These are phyloP conservation scores for Bolboschoenus planiculmis DNA, from an alignment of 176 grass and related monocot genomes.

Conservation along the genomic window DNA sequence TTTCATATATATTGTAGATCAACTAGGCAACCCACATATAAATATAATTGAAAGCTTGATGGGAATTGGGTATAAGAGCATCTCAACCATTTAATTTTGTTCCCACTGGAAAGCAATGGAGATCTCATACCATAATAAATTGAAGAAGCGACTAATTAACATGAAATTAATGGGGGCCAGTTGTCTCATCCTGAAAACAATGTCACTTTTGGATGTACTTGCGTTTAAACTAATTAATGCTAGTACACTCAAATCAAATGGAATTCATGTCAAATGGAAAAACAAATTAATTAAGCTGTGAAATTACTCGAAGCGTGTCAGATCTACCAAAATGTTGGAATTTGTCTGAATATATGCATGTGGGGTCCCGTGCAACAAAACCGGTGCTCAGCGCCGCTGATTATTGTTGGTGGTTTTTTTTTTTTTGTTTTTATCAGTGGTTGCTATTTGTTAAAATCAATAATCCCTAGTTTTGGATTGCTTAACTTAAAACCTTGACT, in stretches of 20 bases:
- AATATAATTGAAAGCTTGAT: neutral
- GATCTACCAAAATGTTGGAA: conserved; percentile 26
- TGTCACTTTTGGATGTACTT: neutral
- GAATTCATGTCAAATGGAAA: conserved; percentile 9
- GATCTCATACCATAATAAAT: neutral
- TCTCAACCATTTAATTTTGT: neutral
- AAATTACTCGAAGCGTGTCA: conserved; percentile 25
- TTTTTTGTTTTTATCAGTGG: neutral
- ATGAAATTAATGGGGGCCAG: conserved; percentile 10
- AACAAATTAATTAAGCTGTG: neutral
- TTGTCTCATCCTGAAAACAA: neutral
- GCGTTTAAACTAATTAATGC: neutral
- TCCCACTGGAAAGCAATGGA: neutral
- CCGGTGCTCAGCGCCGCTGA: conserved; percentile 19
- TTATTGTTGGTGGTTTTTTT: neutral
- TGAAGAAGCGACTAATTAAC: neutral
- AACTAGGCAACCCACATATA: too few relatives aligned
- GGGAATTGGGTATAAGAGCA: neutral
- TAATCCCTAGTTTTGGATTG: neutral
- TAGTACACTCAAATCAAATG: neutral
- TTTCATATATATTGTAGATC: too few relatives aligned
- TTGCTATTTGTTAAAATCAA: neutral
- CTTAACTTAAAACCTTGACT: conserved; percentile 17
- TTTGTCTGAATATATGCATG: conserved; percentile 28
- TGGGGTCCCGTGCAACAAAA: conserved; percentile 1